Base-by-base conservation (phyloP, 2,329 filamentous ascomycete species). In the Claviceps digitariae region DNA sequence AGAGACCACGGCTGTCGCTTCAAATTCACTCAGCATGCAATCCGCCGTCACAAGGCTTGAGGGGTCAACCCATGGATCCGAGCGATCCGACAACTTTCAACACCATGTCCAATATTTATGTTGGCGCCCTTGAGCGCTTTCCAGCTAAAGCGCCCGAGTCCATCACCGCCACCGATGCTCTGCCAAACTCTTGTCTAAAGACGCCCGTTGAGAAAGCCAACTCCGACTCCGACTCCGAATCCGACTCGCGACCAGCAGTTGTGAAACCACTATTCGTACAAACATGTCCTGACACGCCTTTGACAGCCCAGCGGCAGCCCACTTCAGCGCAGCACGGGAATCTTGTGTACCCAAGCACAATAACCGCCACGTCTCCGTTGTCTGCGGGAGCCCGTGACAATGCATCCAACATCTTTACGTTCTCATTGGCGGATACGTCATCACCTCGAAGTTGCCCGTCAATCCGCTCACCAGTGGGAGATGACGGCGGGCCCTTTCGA, bases 101-200 rank as follows among this genome's bases (percentile, higher is more conserved):
- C 66, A 84, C 81, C 2, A 72, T 84, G 41, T 82, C 80, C 52
- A 84, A 84, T 66, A 76, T 80, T 56, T 84, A 84, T 61, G 75
- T 77, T 27, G 78, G 77, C 3, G 77, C 80, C 56, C 81, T 84
- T 52, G 79, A 81, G 64, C 75, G 78, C 48, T 74, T 77, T 29
- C 75, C 77, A 1, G 74, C 77, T 2, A 60, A 69, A 38, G 71
- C 72, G 44, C 20, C 71, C 36, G 72, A 74, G 40, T 72, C 76
- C 8, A 61, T 76, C 48, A 76, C 73, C 2, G 73, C 76, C 51
- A 76, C 78, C 63, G 72, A 74, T 57, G 71, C 71, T 2, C 56
- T 66, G 12, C 62, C 66, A 40, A 66, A 60, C 29, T 64, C 67
- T 51, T 61, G 59, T 31, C 55, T 68, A 27, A 54, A 57, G 25